Percentiles rank a stretch among this genome's conserved stretches.
These are phyloP conservation scores for Stagonosporopsis tanaceti DNA, from an alignment of 2,329 filamentous ascomycete genomes.

Conservation along the genomic window DNA sequence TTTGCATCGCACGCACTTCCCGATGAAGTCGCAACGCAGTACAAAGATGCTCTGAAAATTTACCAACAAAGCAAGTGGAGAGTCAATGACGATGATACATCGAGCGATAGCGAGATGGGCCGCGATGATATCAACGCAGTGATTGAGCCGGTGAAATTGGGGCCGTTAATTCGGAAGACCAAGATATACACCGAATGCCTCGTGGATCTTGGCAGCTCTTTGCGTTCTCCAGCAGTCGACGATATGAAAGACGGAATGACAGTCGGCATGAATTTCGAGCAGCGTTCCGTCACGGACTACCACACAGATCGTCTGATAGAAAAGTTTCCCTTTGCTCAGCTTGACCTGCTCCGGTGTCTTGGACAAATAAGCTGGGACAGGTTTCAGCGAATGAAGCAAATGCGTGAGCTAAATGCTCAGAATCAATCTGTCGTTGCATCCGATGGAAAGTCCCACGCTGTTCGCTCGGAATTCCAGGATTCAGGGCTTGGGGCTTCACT, in stretches of 20 bases:
- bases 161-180: background rate
- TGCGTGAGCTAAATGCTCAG: constrained; percentile 2
- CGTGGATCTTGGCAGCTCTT: background rate
- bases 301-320: constrained; percentile 25
- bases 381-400: constrained; percentile 27
- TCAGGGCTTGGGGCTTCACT: constrained; percentile 33
- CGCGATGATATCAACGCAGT: background rate
- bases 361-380: constrained; percentile 32
- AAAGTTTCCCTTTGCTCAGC: constrained; percentile 26
- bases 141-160: background rate
- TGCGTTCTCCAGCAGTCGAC: background rate
- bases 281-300: constrained; percentile 27
- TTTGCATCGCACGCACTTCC: background rate
- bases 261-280: constrained; percentile 5
- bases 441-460: constrained; percentile 13
- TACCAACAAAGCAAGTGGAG: background rate
- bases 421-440: background rate
- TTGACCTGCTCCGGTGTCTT: constrained; percentile 16
- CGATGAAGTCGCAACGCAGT: background rate
- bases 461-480: constrained; percentile 30
- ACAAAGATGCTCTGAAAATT: background rate
- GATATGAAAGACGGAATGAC: constrained; percentile 10
- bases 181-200: background rate
- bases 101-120: background rate
- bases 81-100: background rate